A percentile compares a stretch with the other conserved stretches of the same genome.
These are phyloP conservation scores for Smittium culicis DNA, from an alignment of 371 early-diverging fungal species.

Conservation along the genomic window DNA sequence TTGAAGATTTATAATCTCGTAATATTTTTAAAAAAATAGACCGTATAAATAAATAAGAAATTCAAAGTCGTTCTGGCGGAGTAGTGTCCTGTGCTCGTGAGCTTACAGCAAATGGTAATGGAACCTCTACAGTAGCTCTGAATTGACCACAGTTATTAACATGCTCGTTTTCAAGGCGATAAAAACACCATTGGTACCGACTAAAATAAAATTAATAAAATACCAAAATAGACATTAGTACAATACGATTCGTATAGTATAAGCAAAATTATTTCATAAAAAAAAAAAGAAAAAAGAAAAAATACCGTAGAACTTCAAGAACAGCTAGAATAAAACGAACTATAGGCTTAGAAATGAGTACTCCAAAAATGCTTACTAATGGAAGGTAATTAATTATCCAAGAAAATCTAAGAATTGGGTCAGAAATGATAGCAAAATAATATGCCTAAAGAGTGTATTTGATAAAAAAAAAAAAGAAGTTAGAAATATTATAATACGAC, in stretches of 20 bases:
- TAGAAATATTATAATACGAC: too few relatives aligned
- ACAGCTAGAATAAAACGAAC: neutral
- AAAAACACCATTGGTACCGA: constrained; percentile 74
- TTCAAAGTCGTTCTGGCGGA: too few relatives aligned
- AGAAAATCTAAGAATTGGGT: constrained; percentile 52
- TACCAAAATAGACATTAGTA: constrained; percentile 27
- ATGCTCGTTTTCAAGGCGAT: constrained; percentile 84
- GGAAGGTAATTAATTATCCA: constrained; percentile 40
- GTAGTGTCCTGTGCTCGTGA: too few relatives aligned
- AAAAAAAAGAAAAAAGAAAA: too few relatives aligned
- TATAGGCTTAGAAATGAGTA: neutral
- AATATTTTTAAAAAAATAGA: too few relatives aligned
- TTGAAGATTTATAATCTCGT: too few relatives aligned
- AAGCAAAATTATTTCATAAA: too few relatives aligned
- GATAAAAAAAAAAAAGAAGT: neutral
- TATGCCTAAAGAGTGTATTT: too few relatives aligned
- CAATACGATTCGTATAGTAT: neutral
- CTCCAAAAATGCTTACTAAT: constrained; percentile 19
- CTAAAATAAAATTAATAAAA: constrained; percentile 39
- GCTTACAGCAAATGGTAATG: constrained; percentile 54
- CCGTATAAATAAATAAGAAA: too few relatives aligned
- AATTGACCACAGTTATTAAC: constrained; percentile 69
- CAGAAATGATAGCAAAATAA: constrained; percentile 51
- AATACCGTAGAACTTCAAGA: neutral
- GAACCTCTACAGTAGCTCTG: constrained; percentile 76